These are phyloP conservation scores for Phytophthora pini DNA, from an alignment of 352 stramenopile species.

Conservation along the genomic window DNA sequence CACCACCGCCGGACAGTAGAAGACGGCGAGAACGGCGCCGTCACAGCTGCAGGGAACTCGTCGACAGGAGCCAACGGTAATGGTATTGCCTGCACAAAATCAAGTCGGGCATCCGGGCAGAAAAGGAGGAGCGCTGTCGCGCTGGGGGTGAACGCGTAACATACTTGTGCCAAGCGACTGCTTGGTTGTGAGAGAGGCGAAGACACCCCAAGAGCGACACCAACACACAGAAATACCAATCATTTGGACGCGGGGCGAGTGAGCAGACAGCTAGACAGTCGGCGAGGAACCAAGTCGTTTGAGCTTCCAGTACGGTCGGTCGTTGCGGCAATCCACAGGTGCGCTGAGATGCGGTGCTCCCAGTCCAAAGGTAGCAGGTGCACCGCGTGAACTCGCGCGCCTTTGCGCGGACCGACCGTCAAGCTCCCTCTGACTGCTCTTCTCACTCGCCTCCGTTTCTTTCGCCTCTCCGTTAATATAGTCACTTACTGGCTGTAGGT, in stretches of 20 bases:
- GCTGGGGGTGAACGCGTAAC: slow-evolving; percentile 84
- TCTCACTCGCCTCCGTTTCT: slow-evolving; percentile 26
- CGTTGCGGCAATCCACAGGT: slow-evolving; percentile 26
- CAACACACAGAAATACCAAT: slow-evolving; percentile 35
- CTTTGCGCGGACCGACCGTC: slow-evolving; percentile 31
- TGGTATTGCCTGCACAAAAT: slow-evolving; percentile 60
- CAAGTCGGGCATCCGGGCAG: slow-evolving; percentile 66
- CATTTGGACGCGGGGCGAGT: slow-evolving; percentile 29
- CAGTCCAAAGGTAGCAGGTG: slow-evolving; percentile 45
- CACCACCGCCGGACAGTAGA: slow-evolving; percentile 51
- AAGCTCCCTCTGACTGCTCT: slow-evolving; percentile 16
- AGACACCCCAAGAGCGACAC: slow-evolving; percentile 24
- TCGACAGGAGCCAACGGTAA: slow-evolving; percentile 31
- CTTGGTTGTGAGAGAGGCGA: slow-evolving; percentile 27
- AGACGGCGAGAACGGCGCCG: slow-evolving; percentile 33
- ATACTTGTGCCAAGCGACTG: slow-evolving; percentile 22
- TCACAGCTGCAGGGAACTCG: slow-evolving; percentile 17
- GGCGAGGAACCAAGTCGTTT: slow-evolving; percentile 8
- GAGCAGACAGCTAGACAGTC: slow-evolving; percentile 20
- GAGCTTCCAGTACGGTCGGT: slow-evolving; percentile 21
- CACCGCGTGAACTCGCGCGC: slow-evolving; percentile 14
- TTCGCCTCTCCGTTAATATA: slow-evolving; percentile 51
- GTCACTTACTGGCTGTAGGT: slow-evolving; percentile 34
- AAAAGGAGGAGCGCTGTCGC: slow-evolving; percentile 83
- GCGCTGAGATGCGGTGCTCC: slow-evolving; percentile 24